Evolutionary conservation across 139 green algal species (phyloP).

Genomic region (Chlorella sp.): DNA sequence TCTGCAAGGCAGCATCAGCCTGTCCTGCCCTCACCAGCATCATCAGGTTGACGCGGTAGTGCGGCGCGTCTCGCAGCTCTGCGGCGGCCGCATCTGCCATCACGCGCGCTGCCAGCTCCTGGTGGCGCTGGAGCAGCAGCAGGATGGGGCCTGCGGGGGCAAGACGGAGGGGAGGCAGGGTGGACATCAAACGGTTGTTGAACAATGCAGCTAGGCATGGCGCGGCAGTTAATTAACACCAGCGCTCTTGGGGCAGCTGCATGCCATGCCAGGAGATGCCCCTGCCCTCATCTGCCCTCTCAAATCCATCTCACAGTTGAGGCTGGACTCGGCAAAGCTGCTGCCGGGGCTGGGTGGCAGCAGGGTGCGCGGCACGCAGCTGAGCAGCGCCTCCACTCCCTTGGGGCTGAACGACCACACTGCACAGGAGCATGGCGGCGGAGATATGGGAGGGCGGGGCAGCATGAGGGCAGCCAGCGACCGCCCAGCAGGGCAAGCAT

Average conservation of each 20-base stretch:
- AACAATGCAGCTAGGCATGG: too few species aligned
- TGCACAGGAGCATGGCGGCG: neutral
- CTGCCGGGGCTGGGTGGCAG: neutral
- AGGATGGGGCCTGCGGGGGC: neutral
- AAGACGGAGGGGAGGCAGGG: neutral
- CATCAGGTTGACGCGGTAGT: too few species aligned
- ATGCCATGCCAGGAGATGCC: too few species aligned
- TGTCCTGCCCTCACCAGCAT: neutral
- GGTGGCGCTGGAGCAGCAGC: slow-evolving; percentile 25
- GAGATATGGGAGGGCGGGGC: neutral
- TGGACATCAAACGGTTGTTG: too few species aligned
- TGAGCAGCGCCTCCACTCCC: slow-evolving; percentile 17
- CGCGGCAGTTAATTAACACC: too few species aligned
- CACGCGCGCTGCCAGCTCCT: neutral
- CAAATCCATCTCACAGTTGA: neutral
- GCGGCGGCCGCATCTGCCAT: neutral
- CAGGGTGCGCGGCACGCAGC: too few species aligned
- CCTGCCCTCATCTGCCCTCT: too few species aligned
- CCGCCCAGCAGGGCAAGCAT: neutral
- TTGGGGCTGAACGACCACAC: slow-evolving; percentile 11
- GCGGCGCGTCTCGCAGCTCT: neutral
- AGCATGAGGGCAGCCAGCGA: neutral
- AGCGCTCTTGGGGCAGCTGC: too few species aligned
- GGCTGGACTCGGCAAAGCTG: neutral
- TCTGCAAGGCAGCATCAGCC: neutral